A percentile compares a stretch with the other conserved stretches of the same genome.
Conservation (phyloP, 495 filamentous ascomycete species). For the Podospora pseudoanserina region DNA sequence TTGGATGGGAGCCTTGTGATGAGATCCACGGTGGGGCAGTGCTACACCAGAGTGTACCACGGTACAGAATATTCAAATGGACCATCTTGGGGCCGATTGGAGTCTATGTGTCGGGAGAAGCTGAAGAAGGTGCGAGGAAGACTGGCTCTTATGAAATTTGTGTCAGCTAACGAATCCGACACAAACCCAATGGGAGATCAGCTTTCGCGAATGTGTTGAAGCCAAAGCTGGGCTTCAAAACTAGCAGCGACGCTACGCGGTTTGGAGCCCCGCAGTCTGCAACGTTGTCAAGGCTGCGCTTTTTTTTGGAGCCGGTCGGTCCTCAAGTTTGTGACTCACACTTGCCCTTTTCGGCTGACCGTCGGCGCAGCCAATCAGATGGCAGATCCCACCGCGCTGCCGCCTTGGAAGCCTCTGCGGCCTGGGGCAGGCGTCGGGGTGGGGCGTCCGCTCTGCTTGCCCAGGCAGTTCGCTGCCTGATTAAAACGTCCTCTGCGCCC, state of each 20-base stretch:
- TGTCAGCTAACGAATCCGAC: not conserved
- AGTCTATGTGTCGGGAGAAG: not conserved
- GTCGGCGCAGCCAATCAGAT: slow-evolving; percentile 17
- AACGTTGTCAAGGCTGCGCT: slow-evolving; percentile 8
- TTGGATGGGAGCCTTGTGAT: not conserved
- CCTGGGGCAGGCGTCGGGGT: not conserved
- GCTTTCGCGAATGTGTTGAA: not conserved
- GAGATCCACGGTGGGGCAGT: slow-evolving; percentile 8
- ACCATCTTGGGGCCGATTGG: not conserved
- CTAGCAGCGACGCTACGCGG: not conserved
- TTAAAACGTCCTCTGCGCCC: slow-evolving; percentile 30
- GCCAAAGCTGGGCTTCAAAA: not conserved
- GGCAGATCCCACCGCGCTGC: not conserved
- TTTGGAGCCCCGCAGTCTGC: slow-evolving; percentile 4
- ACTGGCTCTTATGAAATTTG: not conserved
- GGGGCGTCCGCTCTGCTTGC: slow-evolving; percentile 6
- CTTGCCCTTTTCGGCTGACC: slow-evolving; percentile 31
- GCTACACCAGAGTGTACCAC: not conserved
- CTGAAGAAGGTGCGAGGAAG: not conserved
- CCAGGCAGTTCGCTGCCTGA: slow-evolving; percentile 35
- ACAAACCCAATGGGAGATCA: not conserved
- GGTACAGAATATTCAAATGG: slow-evolving; percentile 5
- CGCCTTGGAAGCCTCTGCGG: slow-evolving; percentile 6
- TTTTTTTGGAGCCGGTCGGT: slow-evolving; percentile 10
- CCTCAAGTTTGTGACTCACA: slow-evolving; percentile 29